Base-by-base conservation (phyloP, 805 yeast species). In the Wickerhamomyces subpelliculosus region DNA sequence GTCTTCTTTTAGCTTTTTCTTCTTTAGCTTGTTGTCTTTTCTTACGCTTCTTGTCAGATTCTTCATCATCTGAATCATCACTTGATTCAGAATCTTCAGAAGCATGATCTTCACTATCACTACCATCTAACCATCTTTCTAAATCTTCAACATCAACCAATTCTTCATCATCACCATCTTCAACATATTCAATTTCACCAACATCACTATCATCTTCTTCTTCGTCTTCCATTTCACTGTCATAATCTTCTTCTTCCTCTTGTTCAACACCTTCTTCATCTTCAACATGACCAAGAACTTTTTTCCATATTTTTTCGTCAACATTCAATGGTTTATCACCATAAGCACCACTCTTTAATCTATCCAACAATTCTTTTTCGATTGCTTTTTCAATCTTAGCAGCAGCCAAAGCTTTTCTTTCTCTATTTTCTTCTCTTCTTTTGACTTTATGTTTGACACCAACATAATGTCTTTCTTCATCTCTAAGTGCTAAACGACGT, bases 321-420 rank as follows among this genome's bases (percentile, higher is more conserved):
- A 93, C 97, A 55, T 93, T 93, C 57, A 93, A 70, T 40, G 98
- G 98, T 62, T 90, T 86, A 57, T 93, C 97, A 48, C 98, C 98
- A 58, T 93, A 93, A 3, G 97, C 97, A 44, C 98, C 98, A 55
- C 90, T 80, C 78, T 93, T 93, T 56, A 93, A 75, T 63, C 98
- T 80, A 38, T 89, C 96, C 55, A 93, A 71, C 48, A 93, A 73
- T 63, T 93, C 98, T 65, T 87, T 87, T 64, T 93, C 98, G 51
- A 93, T 93, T 12, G 96, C 88, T 65, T 86, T 87, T 60, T 93
- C 98, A 50, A 93, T 86, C 69, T 84, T 85, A 20, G 98, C 98
- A 28, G 98, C 97, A 19, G 86, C 86, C 44, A 93, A 69, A 0
- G 98, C 98, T 67, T 93, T 93, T 62, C 98, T 75, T 65, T 93